These are phyloP conservation scores for Ustilago hordei DNA, from an alignment of 1,284 basidiomycete genomes.

Conservation along the genomic window DNA sequence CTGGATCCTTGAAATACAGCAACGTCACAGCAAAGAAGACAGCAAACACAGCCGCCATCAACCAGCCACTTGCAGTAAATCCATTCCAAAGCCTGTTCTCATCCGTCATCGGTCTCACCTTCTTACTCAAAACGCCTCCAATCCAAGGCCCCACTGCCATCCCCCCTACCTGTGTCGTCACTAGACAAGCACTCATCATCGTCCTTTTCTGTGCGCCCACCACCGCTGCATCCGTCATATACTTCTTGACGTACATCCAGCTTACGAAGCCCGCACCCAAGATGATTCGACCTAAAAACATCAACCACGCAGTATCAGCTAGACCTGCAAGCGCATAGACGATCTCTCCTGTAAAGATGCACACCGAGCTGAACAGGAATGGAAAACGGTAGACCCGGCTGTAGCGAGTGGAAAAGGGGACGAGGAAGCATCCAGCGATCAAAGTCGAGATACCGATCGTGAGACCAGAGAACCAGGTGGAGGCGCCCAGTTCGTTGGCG, in stretches of 20 bases:
- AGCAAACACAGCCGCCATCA: constrained; percentile 48
- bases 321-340: constrained; percentile 46
- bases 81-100: constrained; percentile 48
- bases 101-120: constrained; percentile 36
- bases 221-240: constrained; percentile 48
- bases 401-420: constrained; percentile 46
- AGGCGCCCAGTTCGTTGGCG: constrained; percentile 46
- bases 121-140: constrained; percentile 42
- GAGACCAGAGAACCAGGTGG: constrained; percentile 54
- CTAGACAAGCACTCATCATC: constrained; percentile 51
- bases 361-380: constrained; percentile 38
- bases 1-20: constrained; percentile 37
- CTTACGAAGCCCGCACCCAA: constrained; percentile 44
- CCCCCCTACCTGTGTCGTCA: constrained; percentile 51
- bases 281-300: constrained; percentile 42
- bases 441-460: constrained; percentile 48
- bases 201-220: constrained; percentile 42
- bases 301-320: constrained; percentile 49
- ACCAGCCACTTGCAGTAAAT: constrained; percentile 45
- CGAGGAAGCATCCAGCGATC: constrained; percentile 38
- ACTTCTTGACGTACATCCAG: constrained; percentile 53
- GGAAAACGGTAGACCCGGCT: constrained; percentile 35
- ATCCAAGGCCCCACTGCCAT: constrained; percentile 52
- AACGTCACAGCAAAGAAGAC: constrained; percentile 31
- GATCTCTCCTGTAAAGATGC: constrained; percentile 42